A percentile compares a stretch with the other conserved stretches of the same genome.
phyloP scores from a whole-genome alignment of 345 rosid species.

The Dovyalis caffra region DNA sequence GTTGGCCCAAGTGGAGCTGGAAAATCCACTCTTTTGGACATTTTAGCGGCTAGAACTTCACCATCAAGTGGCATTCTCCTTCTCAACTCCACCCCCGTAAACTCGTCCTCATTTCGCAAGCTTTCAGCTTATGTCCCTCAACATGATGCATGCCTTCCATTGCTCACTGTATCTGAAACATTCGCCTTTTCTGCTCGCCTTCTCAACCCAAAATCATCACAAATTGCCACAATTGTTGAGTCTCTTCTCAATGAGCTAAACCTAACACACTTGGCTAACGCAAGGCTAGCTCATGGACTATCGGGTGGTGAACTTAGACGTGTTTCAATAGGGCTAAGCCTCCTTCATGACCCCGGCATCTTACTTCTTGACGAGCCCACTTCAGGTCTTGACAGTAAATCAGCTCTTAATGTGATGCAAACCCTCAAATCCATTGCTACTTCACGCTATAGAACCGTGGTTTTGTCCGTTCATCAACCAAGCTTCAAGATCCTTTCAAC shows the following conservation, averaged over 20 bases:
- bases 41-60: constrained; percentile 74
- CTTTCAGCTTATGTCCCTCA: constrained; percentile 90
- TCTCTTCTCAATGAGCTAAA: constrained; percentile 65
- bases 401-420: constrained; percentile 73
- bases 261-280: constrained; percentile 51
- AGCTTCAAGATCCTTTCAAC: constrained; percentile 81
- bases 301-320: constrained; percentile 89
- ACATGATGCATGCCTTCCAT: constrained; percentile 69
- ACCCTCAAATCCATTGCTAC: constrained; percentile 60
- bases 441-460: constrained; percentile 64
- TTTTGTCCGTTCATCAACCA: constrained; percentile 94
- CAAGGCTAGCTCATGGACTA: constrained; percentile 52
- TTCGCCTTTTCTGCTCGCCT: constrained; percentile 71
- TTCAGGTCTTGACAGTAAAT: constrained; percentile 79
- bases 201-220: constrained; percentile 46
- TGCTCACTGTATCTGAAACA: constrained; percentile 77
- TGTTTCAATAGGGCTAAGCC: constrained; percentile 80
- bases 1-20: constrained; percentile 99
- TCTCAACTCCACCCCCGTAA: constrained; percentile 67
- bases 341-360: constrained; percentile 82
- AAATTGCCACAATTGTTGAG: constrained; percentile 36
- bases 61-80: constrained; percentile 69
- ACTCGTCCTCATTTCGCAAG: constrained; percentile 77
- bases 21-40: constrained; percentile 92
- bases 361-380: constrained; percentile 92